Evolutionary conservation across 257 asterid species (phyloP), one percentile per base, ranked within the genome.

Genomic region (Pogostemon cablin): DNA sequence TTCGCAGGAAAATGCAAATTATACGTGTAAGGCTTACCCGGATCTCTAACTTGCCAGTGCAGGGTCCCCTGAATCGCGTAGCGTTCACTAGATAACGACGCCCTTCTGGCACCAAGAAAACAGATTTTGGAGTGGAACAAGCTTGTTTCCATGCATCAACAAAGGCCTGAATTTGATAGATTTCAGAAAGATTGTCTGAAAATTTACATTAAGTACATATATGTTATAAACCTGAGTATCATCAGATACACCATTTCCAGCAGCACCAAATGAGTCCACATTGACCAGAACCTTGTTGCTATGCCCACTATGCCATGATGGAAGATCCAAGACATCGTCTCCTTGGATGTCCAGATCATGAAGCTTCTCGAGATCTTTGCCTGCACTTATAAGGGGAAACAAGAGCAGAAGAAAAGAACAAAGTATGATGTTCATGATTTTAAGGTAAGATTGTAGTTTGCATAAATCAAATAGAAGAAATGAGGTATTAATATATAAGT

Each of bases 231-330:
- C 98, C 93, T 87, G 79, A 48, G 98, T 87, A 81, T 93, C 98
- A 80, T 93, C 98, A 11, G 92, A 44, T 37, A 77, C 85, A 34
- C 97, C 97, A 79, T 93, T 92, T 34, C 97, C 98, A 75, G 68
- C 87, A 0, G 96, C 97, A 61, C 96, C 96, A 80, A 90, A 91
- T 46, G 81, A 81, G 80, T 88, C 97, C 50, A 93, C 97, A 84
- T 86, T 91, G 64, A 91, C 86, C 65, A 88, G 83, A 76, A 80
- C 71, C 83, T 86, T 90, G 79, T 61, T 85, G 32, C 77, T 75
- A 1, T 59, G 85, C 1, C 68, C 74, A 63, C 81, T 77, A 59
- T 41, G 67, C 85, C 79, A 79, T 6, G 81, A 73, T 2, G 86
- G 84, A 37, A 75, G 64, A 43, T 85, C 90, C 40, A 76, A 65